phyloP scores from a whole-genome alignment of 2,329 filamentous ascomycete genomes.

The Chalaropsis thielavioides region DNA sequence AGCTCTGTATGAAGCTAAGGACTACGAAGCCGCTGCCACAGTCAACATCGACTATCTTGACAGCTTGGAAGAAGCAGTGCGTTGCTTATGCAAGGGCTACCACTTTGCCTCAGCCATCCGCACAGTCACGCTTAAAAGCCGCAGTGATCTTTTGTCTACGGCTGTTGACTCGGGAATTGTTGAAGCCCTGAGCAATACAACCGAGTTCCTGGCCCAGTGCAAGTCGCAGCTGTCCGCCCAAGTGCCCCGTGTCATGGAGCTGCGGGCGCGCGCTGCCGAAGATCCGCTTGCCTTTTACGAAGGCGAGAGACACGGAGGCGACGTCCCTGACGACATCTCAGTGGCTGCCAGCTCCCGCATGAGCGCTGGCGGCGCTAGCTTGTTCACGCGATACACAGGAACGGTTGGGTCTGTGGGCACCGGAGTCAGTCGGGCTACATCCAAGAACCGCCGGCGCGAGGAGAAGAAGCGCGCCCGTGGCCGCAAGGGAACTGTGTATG shows the following conservation, averaged over 20 bases:
- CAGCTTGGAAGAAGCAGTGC: constrained; percentile 54
- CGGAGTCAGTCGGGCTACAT: constrained; percentile 61
- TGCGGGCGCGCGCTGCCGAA: constrained; percentile 64
- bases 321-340: constrained; percentile 84
- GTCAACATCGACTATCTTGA: constrained; percentile 70
- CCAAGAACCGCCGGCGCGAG: constrained; percentile 75
- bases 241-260: constrained; percentile 68
- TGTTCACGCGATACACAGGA: constrained; percentile 87
- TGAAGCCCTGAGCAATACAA: constrained; percentile 68
- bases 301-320: constrained; percentile 51
- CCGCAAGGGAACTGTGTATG: constrained; percentile 93
- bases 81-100: constrained; percentile 74
- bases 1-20: constrained; percentile 67
- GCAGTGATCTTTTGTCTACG: constrained; percentile 46
- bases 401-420: constrained; percentile 58
- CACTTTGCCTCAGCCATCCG: constrained; percentile 82
- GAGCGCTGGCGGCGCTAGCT: constrained; percentile 58
- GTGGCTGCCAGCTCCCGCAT: constrained; percentile 69
- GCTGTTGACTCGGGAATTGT: constrained; percentile 66
- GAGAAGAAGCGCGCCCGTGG: constrained; percentile 90
- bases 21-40: constrained; percentile 64
- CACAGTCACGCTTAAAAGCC: constrained; percentile 47
- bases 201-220: constrained; percentile 88
- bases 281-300: constrained; percentile 86
- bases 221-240: constrained; percentile 71